A percentile compares a stretch with the other conserved stretches of the same genome.
Conservation (phyloP, 768 basidiomycete genomes). For the Pilatotrama ljubarskyi region DNA sequence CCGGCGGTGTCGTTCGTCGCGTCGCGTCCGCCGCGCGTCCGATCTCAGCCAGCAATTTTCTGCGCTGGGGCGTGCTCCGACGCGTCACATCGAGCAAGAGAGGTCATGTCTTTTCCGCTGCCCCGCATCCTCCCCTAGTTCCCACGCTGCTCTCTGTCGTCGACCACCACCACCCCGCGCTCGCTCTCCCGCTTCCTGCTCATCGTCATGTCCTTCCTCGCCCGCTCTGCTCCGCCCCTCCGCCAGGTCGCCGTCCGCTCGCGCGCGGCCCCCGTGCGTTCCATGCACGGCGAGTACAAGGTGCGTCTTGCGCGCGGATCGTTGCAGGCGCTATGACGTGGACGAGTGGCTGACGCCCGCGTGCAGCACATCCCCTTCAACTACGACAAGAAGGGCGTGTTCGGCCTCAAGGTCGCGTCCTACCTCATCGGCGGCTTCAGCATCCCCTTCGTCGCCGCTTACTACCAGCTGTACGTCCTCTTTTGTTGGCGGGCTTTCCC, state of each 20-base stretch:
- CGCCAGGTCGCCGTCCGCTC: constrained; percentile 30
- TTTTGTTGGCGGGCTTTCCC: not conserved
- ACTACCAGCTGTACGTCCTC: constrained; percentile 63
- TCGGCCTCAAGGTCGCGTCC: constrained; percentile 45
- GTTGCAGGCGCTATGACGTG: constrained; percentile 7
- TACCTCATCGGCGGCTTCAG: constrained; percentile 59
- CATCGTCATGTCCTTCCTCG: constrained; percentile 26
- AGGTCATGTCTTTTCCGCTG: not conserved
- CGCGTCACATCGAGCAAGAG: too few relatives aligned
- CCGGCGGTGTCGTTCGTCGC: constrained; percentile 1
- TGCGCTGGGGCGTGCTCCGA: not conserved
- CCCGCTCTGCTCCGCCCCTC: constrained; percentile 27
- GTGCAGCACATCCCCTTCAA: constrained; percentile 36
- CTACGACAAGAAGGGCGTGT: constrained; percentile 31
- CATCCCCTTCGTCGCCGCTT: constrained; percentile 65
- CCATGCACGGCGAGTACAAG: constrained; percentile 27
- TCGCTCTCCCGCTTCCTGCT: not conserved
- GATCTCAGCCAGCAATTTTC: not conserved
- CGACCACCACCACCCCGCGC: constrained; percentile 1
- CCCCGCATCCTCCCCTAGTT: not conserved
- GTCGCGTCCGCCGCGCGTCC: not conserved
- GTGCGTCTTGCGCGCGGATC: constrained; percentile 9
- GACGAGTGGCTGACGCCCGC: not conserved
- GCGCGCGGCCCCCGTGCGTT: constrained; percentile 22
- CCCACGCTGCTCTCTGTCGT: constrained; percentile 10